These are phyloP conservation scores for Globisporangium lucens DNA, from an alignment of 352 stramenopile species.

Conservation along the genomic window DNA sequence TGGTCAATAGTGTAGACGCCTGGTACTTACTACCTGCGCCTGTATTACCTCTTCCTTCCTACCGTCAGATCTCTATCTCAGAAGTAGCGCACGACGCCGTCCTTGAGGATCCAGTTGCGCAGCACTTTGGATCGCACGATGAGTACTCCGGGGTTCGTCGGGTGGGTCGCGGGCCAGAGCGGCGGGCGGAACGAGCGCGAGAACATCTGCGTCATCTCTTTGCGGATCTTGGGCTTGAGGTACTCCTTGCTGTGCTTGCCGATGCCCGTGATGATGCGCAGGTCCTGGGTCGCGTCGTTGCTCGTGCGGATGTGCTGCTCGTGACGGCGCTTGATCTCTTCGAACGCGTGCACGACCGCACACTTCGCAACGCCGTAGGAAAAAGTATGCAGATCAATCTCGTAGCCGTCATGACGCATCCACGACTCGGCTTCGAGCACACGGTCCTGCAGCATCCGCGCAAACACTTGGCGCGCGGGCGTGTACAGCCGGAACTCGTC, in stretches of 20 bases:
- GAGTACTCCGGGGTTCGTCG: slow-evolving; percentile 58
- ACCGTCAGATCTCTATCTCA: background rate
- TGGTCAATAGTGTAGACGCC: too few species aligned
- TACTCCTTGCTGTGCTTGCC: slow-evolving; percentile 58
- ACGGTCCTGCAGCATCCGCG: slow-evolving; percentile 41
- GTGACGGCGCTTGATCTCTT: slow-evolving; percentile 29
- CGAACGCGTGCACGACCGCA: slow-evolving; percentile 60
- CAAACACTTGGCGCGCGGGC: slow-evolving; percentile 43
- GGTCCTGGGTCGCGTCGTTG: slow-evolving; percentile 35
- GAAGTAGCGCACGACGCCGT: slow-evolving; percentile 18
- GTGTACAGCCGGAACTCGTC: slow-evolving; percentile 50
- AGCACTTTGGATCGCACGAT: slow-evolving; percentile 49
- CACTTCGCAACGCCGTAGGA: slow-evolving; percentile 63
- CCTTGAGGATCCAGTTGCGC: slow-evolving; percentile 53
- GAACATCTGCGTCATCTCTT: slow-evolving; percentile 53
- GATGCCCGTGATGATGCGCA: slow-evolving; percentile 74
- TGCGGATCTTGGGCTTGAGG: slow-evolving; percentile 53
- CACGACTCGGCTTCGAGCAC: slow-evolving; percentile 38
- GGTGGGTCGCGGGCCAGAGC: slow-evolving; percentile 48
- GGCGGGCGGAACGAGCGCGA: slow-evolving; percentile 41
- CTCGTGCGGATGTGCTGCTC: slow-evolving; percentile 24
- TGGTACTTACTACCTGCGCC: too few species aligned
- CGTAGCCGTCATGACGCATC: slow-evolving; percentile 52
- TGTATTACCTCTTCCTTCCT: too few species aligned
- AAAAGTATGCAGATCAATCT: slow-evolving; percentile 73